phyloP scores from a whole-genome alignment of 2,329 filamentous ascomycete species.

The Fusarium sp. region DNA sequence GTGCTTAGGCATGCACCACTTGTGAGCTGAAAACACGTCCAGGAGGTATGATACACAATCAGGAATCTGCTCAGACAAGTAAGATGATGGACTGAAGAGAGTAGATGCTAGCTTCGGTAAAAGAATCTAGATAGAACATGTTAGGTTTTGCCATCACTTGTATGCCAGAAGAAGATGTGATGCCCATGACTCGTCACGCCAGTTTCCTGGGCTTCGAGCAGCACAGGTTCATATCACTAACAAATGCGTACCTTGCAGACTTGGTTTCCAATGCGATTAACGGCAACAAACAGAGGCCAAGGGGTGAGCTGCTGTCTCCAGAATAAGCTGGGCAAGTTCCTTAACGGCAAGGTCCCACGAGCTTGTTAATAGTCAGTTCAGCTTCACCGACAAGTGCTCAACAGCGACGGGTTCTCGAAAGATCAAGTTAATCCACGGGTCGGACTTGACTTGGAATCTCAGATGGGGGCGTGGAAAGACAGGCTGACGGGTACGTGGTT shows the following conservation, averaged over 20 bases:
- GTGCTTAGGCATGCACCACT: slow-evolving; percentile 33
- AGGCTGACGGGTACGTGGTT: slow-evolving; percentile 35
- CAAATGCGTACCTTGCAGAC: slow-evolving; percentile 30
- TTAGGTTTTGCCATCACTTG: slow-evolving; percentile 22
- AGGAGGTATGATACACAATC: slow-evolving; percentile 25
- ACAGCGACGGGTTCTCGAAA: no score
- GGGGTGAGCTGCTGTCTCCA: slow-evolving; percentile 28
- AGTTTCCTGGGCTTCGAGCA: slow-evolving; percentile 7
- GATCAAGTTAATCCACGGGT: slow-evolving; percentile 19
- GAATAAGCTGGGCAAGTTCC: slow-evolving; percentile 13
- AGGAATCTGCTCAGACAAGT: slow-evolving; percentile 27
- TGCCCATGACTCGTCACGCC: slow-evolving; percentile 18
- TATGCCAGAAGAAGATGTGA: not conserved
- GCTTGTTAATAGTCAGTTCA: slow-evolving; percentile 39
- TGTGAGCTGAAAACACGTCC: slow-evolving; percentile 28
- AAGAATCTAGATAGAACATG: slow-evolving; percentile 17
- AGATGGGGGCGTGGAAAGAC: slow-evolving; percentile 30
- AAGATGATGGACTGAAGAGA: slow-evolving; percentile 37
- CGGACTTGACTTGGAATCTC: slow-evolving; percentile 13
- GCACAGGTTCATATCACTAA: slow-evolving; percentile 4
- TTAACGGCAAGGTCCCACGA: slow-evolving; percentile 35
- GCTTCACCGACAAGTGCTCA: slow-evolving; percentile 1
- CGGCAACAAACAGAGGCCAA: slow-evolving; percentile 32
- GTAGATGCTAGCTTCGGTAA: slow-evolving; percentile 7
- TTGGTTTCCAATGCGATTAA: slow-evolving; percentile 22